These are phyloP conservation scores for Chlamydomonas sp. DNA, from an alignment of 139 green algal species.

Conservation along the genomic window DNA sequence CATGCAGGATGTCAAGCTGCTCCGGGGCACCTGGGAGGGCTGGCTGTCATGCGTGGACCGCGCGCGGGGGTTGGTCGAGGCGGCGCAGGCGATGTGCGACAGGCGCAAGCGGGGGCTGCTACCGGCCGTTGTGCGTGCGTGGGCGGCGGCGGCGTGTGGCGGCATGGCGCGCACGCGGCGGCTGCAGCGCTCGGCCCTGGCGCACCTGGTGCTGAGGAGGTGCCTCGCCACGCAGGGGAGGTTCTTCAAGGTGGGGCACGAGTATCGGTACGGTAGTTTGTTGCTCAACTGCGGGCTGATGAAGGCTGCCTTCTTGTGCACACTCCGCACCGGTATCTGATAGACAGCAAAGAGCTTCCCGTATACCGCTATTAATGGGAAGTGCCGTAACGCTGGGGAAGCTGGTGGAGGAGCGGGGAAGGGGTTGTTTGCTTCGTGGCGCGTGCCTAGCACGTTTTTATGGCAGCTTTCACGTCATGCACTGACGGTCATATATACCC, in stretches of 20 bases:
- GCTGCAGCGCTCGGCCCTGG: conserved; percentile 26
- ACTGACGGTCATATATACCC: no score
- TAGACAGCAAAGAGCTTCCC: no score
- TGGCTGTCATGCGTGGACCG: background rate
- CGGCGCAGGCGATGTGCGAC: background rate
- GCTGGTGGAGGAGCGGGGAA: no score
- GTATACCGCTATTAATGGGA: no score
- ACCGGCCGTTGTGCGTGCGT: conserved; percentile 9
- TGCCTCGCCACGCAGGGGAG: background rate
- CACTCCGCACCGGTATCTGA: no score
- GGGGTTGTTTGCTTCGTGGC: no score
- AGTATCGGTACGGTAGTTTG: no score
- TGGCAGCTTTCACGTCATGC: no score
- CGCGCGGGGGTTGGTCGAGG: background rate
- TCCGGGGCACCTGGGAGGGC: background rate
- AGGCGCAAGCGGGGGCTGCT: background rate
- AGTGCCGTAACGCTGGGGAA: no score
- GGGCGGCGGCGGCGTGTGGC: conserved; percentile 7
- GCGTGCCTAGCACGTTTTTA: no score
- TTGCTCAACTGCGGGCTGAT: no score
- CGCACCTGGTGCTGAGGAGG: conserved; percentile 1
- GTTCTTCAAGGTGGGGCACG: background rate
- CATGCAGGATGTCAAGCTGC: background rate
- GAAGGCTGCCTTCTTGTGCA: background rate
- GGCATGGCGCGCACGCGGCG: background rate